Evolutionary conservation across 257 asterid genomes (phyloP), one percentile per base, ranked within the genome.

Genomic region (Avicennia marina): DNA sequence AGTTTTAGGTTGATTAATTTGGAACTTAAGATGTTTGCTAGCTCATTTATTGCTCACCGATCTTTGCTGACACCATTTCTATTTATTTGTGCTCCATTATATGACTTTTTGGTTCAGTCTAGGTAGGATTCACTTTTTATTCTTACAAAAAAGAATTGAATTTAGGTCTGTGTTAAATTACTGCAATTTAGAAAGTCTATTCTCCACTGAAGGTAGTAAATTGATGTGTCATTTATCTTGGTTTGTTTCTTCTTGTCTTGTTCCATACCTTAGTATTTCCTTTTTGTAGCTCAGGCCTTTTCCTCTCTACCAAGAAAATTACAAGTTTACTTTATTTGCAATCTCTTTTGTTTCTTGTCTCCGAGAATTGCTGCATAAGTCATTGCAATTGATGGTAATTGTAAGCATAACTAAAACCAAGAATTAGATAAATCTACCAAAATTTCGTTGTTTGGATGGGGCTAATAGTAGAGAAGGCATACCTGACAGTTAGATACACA

Each of bases 171-270:
- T 16, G 18, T 15, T 47, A 19, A 45, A 22, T 24, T 38, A 38
- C 59, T 32, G 57, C 44, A 18, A 16, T 29, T 54, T n/a, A n/a
- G n/a, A n/a, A n/a, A 17, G 42, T 34, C 42, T 56, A 3, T 42
- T 7, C 27, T 15, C 29, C 60, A 12, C 42, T 53, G 41, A 51
- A 25, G 41, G 11, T 22, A 20, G 19, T 34, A 9, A 12, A 42
- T 33, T 51, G 57, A 34, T 17, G 5, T 15, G 39, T 11, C 16
- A 5, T 15, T 34, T 20, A 4, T 46, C 3, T 16, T 19, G 12
- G 43, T 55, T 41, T 39, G 20, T 26, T 49, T 50, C 22, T 18
- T 39, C 15, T 41, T 25, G 45, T 21, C 6, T n/a, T 0, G 15
- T 40, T 12, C n/a, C n/a, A n/a, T n/a, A 4, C 6, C 4, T 40